A percentile compares a stretch with the other conserved stretches of the same genome.
These are phyloP conservation scores for Pythium phragmiticola DNA, from an alignment of 352 stramenopile species.

Conservation along the genomic window DNA sequence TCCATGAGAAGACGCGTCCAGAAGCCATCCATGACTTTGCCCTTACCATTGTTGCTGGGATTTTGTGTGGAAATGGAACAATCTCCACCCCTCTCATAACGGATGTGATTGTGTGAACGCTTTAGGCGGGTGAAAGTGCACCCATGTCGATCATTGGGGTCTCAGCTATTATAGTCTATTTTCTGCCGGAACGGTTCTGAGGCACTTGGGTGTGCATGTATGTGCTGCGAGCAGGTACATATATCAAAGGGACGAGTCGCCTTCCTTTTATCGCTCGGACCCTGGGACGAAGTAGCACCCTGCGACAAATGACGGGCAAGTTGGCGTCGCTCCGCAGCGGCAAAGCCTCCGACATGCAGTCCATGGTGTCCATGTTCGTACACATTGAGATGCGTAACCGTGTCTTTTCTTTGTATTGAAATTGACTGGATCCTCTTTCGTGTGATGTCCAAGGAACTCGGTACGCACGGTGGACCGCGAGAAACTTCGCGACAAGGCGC, in stretches of 20 bases:
- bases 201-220: background rate
- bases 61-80: slow-evolving; percentile 5
- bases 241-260: background rate
- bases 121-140: slow-evolving; percentile 1
- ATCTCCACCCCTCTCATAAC: background rate
- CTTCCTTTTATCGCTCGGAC: background rate
- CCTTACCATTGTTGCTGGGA: background rate
- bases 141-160: background rate
- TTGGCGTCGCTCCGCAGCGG: slow-evolving; percentile 23
- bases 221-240: background rate
- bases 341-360: slow-evolving; percentile 42
- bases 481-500: slow-evolving; percentile 64
- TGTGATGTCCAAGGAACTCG: slow-evolving; percentile 29
- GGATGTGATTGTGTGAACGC: background rate
- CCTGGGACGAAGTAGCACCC: too few relatives aligned
- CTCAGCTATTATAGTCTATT: background rate
- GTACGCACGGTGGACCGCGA: slow-evolving; percentile 64
- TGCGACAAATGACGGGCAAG: slow-evolving; percentile 42
- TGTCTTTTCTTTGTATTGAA: background rate
- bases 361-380: slow-evolving; percentile 38
- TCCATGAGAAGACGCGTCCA: background rate
- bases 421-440: background rate
- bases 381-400: background rate
- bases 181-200: background rate
- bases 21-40: background rate